Percentiles rank a stretch among this genome's conserved stretches.
These are phyloP conservation scores for Chlamydomonas applanata DNA, from an alignment of 139 green algal species.

Conservation along the genomic window DNA sequence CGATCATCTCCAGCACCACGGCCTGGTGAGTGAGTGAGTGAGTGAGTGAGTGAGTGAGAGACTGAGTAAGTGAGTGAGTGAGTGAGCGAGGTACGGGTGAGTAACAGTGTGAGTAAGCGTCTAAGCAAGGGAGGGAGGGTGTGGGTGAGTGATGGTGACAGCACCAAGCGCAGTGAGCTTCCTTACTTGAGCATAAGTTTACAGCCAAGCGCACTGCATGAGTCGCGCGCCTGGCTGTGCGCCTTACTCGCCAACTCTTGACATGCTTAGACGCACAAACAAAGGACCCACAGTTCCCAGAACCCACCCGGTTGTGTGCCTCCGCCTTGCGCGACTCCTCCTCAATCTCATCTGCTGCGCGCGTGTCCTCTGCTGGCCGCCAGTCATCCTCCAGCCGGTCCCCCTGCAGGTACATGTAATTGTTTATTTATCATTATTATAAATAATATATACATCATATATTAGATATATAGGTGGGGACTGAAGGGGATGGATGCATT, in stretches of 20 bases:
- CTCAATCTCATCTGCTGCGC: slow-evolving; percentile 81
- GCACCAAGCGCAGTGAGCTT: too few species aligned
- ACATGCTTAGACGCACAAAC: too few species aligned
- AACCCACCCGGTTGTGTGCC: slow-evolving; percentile 60
- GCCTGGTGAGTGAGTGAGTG: slow-evolving; percentile 41
- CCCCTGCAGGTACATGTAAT: slow-evolving; percentile 52
- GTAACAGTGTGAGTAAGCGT: too few species aligned
- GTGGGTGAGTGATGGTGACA: too few species aligned
- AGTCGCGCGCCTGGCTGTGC: too few species aligned
- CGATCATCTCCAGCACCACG: slow-evolving; percentile 98
- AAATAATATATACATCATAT: not conserved
- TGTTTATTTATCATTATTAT: slow-evolving; percentile 4
- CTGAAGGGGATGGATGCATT: not conserved
- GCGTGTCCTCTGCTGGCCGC: slow-evolving; percentile 73
- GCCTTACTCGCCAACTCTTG: too few species aligned
- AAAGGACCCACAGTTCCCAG: too few species aligned
- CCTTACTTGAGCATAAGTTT: too few species aligned
- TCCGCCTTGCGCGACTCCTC: slow-evolving; percentile 69
- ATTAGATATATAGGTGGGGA: not conserved
- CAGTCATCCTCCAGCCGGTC: slow-evolving; percentile 97
- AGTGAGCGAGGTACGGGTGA: too few species aligned
- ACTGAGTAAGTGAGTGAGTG: too few species aligned
- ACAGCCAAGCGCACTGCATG: too few species aligned
- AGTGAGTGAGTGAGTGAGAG: not conserved
- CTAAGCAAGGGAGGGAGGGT: too few species aligned